Evolutionary conservation across 257 asterid genomes (phyloP), one percentile per base, ranked within the genome.

Genomic region (Petrea volubilis): DNA sequence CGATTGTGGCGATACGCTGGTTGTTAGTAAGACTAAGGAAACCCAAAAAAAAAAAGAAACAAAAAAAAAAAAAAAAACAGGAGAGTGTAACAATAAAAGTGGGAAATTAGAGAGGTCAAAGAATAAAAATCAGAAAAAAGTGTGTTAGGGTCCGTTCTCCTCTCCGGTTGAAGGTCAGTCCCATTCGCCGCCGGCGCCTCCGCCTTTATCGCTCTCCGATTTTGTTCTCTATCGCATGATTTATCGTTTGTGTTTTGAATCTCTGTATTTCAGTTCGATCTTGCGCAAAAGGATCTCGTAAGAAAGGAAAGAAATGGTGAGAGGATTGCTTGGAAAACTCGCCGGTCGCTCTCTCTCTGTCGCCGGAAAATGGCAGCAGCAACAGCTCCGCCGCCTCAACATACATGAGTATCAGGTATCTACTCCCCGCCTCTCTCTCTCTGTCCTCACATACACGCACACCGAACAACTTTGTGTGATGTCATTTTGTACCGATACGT

Each of bases 311-410:
- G 63, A 62, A 74, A 95, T 95, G 98, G 96, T 85, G 73, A 78
- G 98, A 78, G 91, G 93, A 73, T 74, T 92, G 88, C 68, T 95
- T 44, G 84, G 95, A 11, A 95, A 90, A 76, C 83, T 95, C 17
- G 96, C 96, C 41, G 62, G 72, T 62, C 91, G 92, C 68, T 85
- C 99, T 55, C 90, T 95, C 51, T 85, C 97, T 68, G 79, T 85
- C 53, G 96, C 98, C 80, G 98, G 99, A 7, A 90, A 88, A 82
- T 95, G 99, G 99, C 98, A 95, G 74, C 96, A 90, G 70, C 99
- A 95, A 59, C 99, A 95, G 90, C 95, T 95, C 79, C 98, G 98
- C 76, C 97, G 97, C 76, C 97, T 95, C 86, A 95, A 95, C 78
- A 83, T 92, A 58, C 98, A 95, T 79, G 99, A 95, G 58, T 95